Conservation (phyloP, 257 asterid species). For the Coffea eugenioides region DNA sequence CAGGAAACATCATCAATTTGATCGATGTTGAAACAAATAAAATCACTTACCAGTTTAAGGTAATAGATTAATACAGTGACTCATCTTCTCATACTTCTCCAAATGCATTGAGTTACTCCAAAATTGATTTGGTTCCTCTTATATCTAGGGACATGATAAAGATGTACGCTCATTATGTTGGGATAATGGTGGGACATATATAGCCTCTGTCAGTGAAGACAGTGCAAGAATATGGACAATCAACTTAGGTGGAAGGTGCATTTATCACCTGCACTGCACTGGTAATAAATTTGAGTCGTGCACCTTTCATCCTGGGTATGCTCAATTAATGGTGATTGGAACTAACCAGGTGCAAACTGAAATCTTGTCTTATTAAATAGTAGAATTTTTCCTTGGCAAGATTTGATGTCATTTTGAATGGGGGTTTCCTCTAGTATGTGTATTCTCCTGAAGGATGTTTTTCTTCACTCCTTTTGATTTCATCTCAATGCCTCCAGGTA, state of each 20-base stretch:
- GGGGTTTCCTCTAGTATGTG: background rate
- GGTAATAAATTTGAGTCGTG: slow-evolving; percentile 39
- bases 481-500: background rate
- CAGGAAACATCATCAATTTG: slow-evolving; percentile 39
- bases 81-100: background rate
- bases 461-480: background rate
- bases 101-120: background rate
- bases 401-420: background rate
- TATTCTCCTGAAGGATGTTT: background rate
- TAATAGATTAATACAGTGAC: slow-evolving; percentile 8
- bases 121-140: background rate
- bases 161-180: slow-evolving; percentile 44
- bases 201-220: slow-evolving; percentile 47
- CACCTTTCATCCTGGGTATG: slow-evolving; percentile 44
- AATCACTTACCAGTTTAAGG: slow-evolving; percentile 30
- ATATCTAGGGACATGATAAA: slow-evolving; percentile 38
- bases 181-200: slow-evolving; percentile 36
- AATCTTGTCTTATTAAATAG: background rate
- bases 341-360: slow-evolving; percentile 34
- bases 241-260: slow-evolving; percentile 20
- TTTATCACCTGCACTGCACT: slow-evolving; percentile 27
- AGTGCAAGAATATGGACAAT: slow-evolving; percentile 46
- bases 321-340: slow-evolving; percentile 42
- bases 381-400: background rate
- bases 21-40: slow-evolving; percentile 40